Evolutionary conservation across 345 rosid genomes (phyloP), one percentile per base, ranked within the genome.

Genomic region (Barbarea vulgaris): DNA sequence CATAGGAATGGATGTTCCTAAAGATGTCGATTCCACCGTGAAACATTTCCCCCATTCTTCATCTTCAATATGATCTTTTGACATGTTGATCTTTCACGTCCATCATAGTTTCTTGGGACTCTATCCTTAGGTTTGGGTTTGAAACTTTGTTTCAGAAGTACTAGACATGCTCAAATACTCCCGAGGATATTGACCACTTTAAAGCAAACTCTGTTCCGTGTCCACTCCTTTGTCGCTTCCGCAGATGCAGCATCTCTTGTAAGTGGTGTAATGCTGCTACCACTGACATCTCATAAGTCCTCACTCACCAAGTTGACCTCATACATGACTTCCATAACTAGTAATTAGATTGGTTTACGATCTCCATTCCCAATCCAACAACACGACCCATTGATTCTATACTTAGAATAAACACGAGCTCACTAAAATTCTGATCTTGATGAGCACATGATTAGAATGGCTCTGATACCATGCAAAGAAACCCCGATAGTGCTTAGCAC

Each of bases 161-260:
- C 28, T 4, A 28, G 39, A 34, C 12, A 34, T 34, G 39, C 39
- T 34, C 39, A 34, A 34, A 34, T 9, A 34, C 39, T 34, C 39
- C 39, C 9, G 3, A n/a, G 21, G 62, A 62, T 14, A 51, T 59
- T 3, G 64, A 77, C 28, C 64, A 52, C 57, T 77, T 77, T 18
- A 75, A 15, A 2, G 56, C 44, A 67, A 76, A 59, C 53, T 76
- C 74, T 31, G 30, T 15, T 44, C 1, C 1, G 5, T 36, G 12
- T 70, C 67, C 56, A 70, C 3, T 57, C 30, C 22, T 70, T 41
- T 22, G 44, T 22, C 2, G 7, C 24, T 36, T 18, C 39, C 39
- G 39, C n/a, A 10, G 11, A 28, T 28, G 21, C 19, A 56, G 37
- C 61, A 56, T 28, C 37, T 56, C 11, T 34, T 19, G 2, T 56